Percentiles rank a stretch among this genome's conserved stretches.
Evolutionary conservation across 495 filamentous ascomycete genomes (phyloP).

Genomic region (Penicillium pancosmium): DNA sequence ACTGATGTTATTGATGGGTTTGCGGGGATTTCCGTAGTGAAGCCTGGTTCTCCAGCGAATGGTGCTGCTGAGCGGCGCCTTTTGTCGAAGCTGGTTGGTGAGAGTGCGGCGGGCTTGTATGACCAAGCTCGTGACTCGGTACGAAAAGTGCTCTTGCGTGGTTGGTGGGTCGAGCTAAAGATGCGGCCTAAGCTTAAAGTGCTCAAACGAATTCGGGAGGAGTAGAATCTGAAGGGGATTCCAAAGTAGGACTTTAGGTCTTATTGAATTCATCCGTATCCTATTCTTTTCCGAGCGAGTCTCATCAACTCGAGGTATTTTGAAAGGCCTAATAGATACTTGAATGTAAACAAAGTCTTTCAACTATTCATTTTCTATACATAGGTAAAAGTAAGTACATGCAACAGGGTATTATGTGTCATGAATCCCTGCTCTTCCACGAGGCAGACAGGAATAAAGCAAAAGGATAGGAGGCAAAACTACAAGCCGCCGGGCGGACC

Average conservation of each 20-base stretch:
- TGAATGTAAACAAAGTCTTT: too few relatives aligned
- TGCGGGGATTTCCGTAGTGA: conserved; percentile 67
- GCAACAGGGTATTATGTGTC: conserved; percentile 32
- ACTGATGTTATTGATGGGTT: conserved; percentile 71
- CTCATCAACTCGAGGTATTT: too few relatives aligned
- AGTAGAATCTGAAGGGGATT: not conserved
- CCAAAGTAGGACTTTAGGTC: too few relatives aligned
- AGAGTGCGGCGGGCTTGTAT: conserved; percentile 26
- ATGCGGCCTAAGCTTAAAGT: conserved; percentile 45
- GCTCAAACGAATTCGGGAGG: conserved; percentile 24
- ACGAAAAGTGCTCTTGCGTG: conserved; percentile 29
- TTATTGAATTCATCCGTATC: too few relatives aligned
- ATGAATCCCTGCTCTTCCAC: conserved; percentile 12
- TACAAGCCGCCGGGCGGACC: conserved; percentile 19
- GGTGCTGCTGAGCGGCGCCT: conserved; percentile 36
- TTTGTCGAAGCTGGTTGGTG: conserved; percentile 26
- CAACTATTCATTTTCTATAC: not conserved
- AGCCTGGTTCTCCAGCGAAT: conserved; percentile 48
- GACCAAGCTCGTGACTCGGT: conserved; percentile 24
- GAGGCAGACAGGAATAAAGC: conserved; percentile 8
- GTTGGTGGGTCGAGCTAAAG: conserved; percentile 49
- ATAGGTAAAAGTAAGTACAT: conserved; percentile 20
- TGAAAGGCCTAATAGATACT: too few relatives aligned
- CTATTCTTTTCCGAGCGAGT: too few relatives aligned
- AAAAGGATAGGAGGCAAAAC: conserved; percentile 2